A percentile compares a stretch with the other conserved stretches of the same genome.
Evolutionary conservation across 805 yeast genomes (phyloP).

Genomic region (Zygosaccharomyces siamensis): DNA sequence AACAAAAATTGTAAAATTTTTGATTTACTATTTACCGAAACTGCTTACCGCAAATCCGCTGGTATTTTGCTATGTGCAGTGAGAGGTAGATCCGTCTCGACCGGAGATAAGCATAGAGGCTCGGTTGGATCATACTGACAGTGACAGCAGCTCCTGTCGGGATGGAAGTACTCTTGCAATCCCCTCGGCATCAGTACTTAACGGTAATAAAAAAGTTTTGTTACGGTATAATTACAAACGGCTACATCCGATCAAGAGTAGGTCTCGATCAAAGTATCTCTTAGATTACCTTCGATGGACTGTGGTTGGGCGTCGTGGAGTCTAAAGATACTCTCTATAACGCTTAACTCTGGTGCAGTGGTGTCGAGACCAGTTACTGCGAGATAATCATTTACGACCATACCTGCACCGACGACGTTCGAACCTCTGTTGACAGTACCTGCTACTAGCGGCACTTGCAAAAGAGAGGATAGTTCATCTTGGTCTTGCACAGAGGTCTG

Average conservation of each 20-base stretch:
- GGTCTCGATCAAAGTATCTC: constrained; percentile 90
- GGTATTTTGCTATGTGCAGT: too few relatives aligned
- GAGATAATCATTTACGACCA: constrained; percentile 97
- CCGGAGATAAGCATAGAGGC: not conserved
- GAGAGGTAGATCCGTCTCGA: not conserved
- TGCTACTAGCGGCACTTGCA: constrained; percentile 97
- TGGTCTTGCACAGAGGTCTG: constrained; percentile 96
- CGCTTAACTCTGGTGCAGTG: constrained; percentile 97
- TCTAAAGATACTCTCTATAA: constrained; percentile 92
- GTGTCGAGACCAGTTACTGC: constrained; percentile 97
- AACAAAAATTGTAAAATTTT: not conserved
- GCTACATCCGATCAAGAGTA: constrained; percentile 48
- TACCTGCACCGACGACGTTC: constrained; percentile 95
- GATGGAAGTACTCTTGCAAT: not conserved
- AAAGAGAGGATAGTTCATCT: constrained; percentile 90
- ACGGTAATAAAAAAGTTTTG: not conserved
- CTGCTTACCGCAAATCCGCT: not conserved
- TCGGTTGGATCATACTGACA: not conserved
- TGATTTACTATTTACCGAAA: not conserved
- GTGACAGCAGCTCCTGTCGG: not conserved
- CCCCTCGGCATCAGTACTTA: not conserved
- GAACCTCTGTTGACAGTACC: constrained; percentile 99
- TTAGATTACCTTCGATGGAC: constrained; percentile 73
- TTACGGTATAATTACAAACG: constrained; percentile 3
- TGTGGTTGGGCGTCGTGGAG: constrained; percentile 89